A percentile compares a stretch with the other conserved stretches of the same genome.
These are phyloP conservation scores for Harringtonia aguacate DNA, from an alignment of 2,329 filamentous ascomycete genomes.

Conservation along the genomic window DNA sequence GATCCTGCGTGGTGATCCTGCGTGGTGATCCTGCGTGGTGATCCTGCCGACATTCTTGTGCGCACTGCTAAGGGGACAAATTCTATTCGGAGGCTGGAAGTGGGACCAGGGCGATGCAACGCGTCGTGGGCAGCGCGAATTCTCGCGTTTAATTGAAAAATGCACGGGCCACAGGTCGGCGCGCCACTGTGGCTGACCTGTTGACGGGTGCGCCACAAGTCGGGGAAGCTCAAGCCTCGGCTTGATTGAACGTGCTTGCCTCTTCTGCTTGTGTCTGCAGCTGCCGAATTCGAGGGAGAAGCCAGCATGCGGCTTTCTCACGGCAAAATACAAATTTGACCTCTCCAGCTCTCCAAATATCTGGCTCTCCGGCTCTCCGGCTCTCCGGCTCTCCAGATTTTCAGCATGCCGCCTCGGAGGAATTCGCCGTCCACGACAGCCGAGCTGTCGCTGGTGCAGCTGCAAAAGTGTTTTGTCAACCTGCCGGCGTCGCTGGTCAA, in stretches of 20 bases:
- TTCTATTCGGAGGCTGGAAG: conserved; percentile 4
- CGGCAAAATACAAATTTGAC: no score
- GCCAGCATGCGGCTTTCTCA: no score
- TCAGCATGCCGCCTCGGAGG: conserved; percentile 33
- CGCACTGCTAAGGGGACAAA: conserved; percentile 13
- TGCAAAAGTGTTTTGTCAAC: conserved; percentile 94
- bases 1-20: no score
- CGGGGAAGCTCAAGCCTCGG: no score
- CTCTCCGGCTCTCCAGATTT: neutral
- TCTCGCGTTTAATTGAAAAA: conserved; percentile 15
- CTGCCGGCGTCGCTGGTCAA: conserved; percentile 76
- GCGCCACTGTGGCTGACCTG: neutral
- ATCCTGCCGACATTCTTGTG: no score
- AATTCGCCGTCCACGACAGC: conserved; percentile 58
- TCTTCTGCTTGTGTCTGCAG: no score
- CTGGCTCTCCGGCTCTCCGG: neutral
- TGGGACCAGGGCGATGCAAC: conserved; percentile 6
- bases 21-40: no score
- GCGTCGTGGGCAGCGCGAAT: conserved; percentile 10
- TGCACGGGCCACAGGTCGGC: conserved; percentile 4
- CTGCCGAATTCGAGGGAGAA: no score
- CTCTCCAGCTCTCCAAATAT: no score
- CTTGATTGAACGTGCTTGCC: no score
- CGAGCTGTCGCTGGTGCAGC: conserved; percentile 73
- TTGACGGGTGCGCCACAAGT: no score